phyloP scores from a whole-genome alignment of 441 rosid species.

The Euphorbia schlechtendalii region DNA sequence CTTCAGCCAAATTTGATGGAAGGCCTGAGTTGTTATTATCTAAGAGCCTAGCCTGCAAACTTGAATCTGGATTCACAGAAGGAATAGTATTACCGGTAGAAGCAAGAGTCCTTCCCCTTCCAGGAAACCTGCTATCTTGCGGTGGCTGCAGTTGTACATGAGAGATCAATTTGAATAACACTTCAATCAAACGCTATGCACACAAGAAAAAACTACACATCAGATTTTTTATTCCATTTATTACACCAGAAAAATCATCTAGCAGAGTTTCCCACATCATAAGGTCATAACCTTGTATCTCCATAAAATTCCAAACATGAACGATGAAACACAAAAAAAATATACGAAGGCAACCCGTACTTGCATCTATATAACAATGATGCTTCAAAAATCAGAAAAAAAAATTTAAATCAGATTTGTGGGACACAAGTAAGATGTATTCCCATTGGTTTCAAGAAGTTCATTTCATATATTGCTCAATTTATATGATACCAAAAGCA shows the following conservation, averaged over 20 bases:
- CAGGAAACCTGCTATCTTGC: slow-evolving; percentile 72
- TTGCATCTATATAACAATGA: neutral
- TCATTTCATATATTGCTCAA: no score
- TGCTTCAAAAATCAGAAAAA: neutral
- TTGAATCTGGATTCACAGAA: slow-evolving; percentile 52
- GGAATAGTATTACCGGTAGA: slow-evolving; percentile 32
- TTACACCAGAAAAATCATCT: neutral
- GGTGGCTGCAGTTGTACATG: slow-evolving; percentile 37
- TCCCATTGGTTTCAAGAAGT: neutral
- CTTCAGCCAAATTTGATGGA: slow-evolving; percentile 33
- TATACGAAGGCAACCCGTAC: neutral
- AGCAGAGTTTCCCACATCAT: neutral
- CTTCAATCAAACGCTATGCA: slow-evolving; percentile 4
- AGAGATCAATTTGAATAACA: slow-evolving; percentile 1
- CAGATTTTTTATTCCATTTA: no score
- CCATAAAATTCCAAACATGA: no score
- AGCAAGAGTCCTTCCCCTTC: slow-evolving; percentile 67
- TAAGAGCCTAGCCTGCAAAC: slow-evolving; percentile 74
- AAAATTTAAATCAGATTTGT: neutral
- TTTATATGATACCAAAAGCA: neutral
- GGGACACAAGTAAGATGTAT: neutral
- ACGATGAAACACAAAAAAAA: no score
- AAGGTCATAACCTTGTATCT: no score
- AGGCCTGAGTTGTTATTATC: slow-evolving; percentile 43
- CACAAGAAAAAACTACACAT: slow-evolving; percentile 9